Base-by-base conservation (phyloP, 352 stramenopile genomes). In the Pythium coloratum region DNA sequence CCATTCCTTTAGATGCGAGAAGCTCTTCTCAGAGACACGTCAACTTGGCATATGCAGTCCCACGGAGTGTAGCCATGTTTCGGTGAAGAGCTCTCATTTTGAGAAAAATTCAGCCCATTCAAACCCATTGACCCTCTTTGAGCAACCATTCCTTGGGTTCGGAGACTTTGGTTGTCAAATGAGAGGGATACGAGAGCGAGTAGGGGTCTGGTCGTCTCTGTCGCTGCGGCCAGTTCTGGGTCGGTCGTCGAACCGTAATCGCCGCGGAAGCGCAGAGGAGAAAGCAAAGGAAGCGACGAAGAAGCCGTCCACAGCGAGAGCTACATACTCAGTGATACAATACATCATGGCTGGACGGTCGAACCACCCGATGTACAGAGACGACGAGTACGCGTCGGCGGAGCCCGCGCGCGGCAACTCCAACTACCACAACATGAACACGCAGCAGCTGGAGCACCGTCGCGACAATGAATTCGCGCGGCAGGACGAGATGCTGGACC, bases 401-500 rank as follows among this genome's bases (percentile, higher is more conserved):
- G 8, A 18, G 42, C 42, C 42, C 14, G 42, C 8, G 10, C 20
- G 49, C 16, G 57, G 26, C 24, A 50, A 59, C 49, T 55, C 53
- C 58, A 76, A 89, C 66, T 92, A 92, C 77, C 80, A 76, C 56
- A 74, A 77, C 18, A 91, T 92, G 82, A 78, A 72, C 49, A 69
- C 64, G 56, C 85, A 93, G 67, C 78, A 88, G 58, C 76, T 91
- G 33, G 85, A 93, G 55, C 69, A 59, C 42, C 82, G 77, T 7
- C 82, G 81, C 44, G 64, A 76, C 5, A 73, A 88, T 2, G 81
- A 93, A 62, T 55, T 85, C 34, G 71, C 79, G 38, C 69, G 78
- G 5, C 87, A 95, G 72, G 87, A 95, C 62, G 81, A 75, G 24
- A 56, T 87, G 69, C 77, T 95, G 30, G 86, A 95, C 69, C 71